These are phyloP conservation scores for Trichoderma semiorbis DNA, from an alignment of 2,329 filamentous ascomycete genomes.

Conservation along the genomic window DNA sequence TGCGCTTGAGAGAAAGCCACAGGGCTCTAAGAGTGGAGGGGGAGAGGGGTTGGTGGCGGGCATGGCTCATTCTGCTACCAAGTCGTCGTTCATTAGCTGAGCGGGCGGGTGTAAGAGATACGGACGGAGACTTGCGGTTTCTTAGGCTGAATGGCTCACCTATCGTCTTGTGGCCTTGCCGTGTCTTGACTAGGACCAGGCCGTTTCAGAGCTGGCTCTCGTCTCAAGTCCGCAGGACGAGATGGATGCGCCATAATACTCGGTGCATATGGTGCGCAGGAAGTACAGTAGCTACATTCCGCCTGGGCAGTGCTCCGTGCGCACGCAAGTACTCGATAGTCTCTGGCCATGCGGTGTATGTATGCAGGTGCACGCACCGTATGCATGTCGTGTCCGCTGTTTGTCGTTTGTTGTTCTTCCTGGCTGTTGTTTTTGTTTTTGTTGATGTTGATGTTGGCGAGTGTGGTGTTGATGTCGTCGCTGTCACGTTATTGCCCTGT, in stretches of 20 bases:
- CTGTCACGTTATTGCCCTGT: conserved; percentile 3
- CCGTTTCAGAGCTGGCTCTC: conserved; percentile 14
- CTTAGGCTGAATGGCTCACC: conserved; percentile 17
- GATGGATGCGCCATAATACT: conserved; percentile 11
- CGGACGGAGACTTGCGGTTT: conserved; percentile 16
- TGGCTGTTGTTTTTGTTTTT: background rate
- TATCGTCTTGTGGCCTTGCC: conserved; percentile 15
- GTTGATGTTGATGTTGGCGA: background rate
- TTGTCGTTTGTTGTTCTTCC: background rate
- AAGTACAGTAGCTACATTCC: background rate
- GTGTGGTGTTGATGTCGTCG: background rate
- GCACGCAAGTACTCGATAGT: background rate
- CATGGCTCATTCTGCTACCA: conserved; percentile 12
- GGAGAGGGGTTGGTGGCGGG: conserved; percentile 17
- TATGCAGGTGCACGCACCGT: background rate
- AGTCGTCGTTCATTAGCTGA: conserved; percentile 15
- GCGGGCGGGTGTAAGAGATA: conserved; percentile 17
- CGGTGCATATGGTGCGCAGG: background rate
- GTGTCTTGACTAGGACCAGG: conserved; percentile 18
- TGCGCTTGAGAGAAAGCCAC: conserved; percentile 1
- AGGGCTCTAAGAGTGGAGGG: conserved; percentile 9
- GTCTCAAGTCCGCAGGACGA: conserved; percentile 7
- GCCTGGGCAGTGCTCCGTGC: background rate
- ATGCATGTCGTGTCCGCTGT: background rate
- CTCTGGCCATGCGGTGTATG: background rate